These are phyloP conservation scores for Penicillium simplicissimum DNA, from an alignment of 495 filamentous ascomycete genomes.

Conservation along the genomic window DNA sequence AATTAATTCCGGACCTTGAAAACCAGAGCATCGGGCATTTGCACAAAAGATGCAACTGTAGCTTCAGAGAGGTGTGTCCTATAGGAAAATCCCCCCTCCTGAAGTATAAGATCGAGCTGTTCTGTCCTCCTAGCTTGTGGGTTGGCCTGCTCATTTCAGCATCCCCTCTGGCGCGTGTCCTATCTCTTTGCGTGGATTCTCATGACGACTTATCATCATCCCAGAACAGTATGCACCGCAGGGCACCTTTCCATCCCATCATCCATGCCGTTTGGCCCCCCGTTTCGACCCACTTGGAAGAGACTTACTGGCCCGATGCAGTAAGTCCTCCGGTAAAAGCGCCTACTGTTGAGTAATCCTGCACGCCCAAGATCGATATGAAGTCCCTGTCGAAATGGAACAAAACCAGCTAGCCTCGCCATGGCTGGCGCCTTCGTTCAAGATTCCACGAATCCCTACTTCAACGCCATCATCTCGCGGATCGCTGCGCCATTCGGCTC, in stretches of 20 bases:
- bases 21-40: too few species aligned
- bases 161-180: background rate
- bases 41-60: too few species aligned
- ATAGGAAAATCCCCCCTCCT: too few species aligned
- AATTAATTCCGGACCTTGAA: too few species aligned
- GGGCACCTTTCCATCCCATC: too few species aligned
- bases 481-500: background rate
- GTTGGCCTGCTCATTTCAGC: background rate
- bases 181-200: background rate
- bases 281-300: slow-evolving; percentile 11
- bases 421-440: too few species aligned
- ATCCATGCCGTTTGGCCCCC: too few species aligned
- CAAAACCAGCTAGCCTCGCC: slow-evolving; percentile 8
- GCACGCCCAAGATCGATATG: background rate
- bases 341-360: slow-evolving; percentile 15
- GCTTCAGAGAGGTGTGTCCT: too few species aligned
- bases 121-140: too few species aligned
- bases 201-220: background rate
- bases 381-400: background rate
- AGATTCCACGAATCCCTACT: background rate
- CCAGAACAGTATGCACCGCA: too few species aligned
- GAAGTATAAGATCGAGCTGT: too few species aligned
- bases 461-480: too few species aligned
- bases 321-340: slow-evolving; percentile 19
- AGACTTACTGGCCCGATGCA: slow-evolving; percentile 18